A percentile compares a stretch with the other conserved stretches of the same genome.
Evolutionary conservation across 768 basidiomycete species (phyloP).

Genomic region (Symmetrospora coprosmae): DNA sequence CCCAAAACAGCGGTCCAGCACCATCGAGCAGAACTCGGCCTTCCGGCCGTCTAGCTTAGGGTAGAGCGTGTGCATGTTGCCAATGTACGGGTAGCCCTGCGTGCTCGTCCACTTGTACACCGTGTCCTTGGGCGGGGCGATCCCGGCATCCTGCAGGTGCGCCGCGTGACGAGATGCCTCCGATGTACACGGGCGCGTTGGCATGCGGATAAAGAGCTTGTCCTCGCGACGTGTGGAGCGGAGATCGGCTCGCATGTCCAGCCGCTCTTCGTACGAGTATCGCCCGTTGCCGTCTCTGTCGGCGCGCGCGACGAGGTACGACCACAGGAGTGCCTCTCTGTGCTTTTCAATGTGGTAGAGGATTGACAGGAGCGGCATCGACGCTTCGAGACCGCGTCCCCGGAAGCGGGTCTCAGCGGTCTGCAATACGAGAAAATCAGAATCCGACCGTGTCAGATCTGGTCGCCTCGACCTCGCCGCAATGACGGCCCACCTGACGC

Average conservation of each 20-base stretch:
- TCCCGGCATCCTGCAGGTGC: slow-evolving; percentile 18
- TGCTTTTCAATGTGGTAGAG: slow-evolving; percentile 29
- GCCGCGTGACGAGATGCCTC: not conserved
- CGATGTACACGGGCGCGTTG: not conserved
- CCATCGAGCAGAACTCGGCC: slow-evolving; percentile 27
- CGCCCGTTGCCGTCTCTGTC: not conserved
- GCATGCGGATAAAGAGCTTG: not conserved
- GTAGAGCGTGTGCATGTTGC: not conserved
- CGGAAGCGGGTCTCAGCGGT: slow-evolving; percentile 34
- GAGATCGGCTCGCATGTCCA: slow-evolving; percentile 8
- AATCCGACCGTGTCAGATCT: too few relatives aligned
- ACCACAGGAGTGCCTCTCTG: slow-evolving; percentile 28
- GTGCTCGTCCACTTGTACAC: slow-evolving; percentile 26
- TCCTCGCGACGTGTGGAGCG: not conserved
- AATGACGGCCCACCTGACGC: not conserved
- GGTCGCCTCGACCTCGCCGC: too few relatives aligned
- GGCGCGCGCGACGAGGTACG: slow-evolving; percentile 20
- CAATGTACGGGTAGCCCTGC: slow-evolving; percentile 38
- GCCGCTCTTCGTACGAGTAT: slow-evolving; percentile 24
- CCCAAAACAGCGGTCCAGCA: slow-evolving; percentile 32
- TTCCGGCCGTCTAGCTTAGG: not conserved
- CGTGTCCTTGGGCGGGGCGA: slow-evolving; percentile 11
- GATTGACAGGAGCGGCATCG: slow-evolving; percentile 13
- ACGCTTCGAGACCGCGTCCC: slow-evolving; percentile 20
- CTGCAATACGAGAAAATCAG: too few relatives aligned